These are phyloP conservation scores for Casuarina equisetifolia DNA, from an alignment of 306 rosid species.

Conservation along the genomic window DNA sequence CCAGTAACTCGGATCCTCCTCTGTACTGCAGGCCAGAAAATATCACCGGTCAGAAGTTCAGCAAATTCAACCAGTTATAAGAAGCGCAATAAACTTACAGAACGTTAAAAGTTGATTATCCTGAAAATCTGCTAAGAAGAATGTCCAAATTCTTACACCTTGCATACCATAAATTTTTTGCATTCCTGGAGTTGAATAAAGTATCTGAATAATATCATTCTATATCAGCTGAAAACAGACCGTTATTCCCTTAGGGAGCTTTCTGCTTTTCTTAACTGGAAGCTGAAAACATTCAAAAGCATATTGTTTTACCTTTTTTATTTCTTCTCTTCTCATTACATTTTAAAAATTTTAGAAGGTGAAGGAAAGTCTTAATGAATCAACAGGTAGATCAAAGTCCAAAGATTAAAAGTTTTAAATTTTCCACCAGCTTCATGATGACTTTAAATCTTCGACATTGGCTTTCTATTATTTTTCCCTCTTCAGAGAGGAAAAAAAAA, in stretches of 20 bases:
- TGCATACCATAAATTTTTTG: not conserved
- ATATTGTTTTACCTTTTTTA: not conserved
- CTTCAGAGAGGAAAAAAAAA: not conserved
- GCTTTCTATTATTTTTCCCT: constrained; percentile 3
- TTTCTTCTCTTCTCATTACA: not conserved
- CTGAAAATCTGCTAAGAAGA: constrained; percentile 1
- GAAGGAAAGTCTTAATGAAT: not conserved
- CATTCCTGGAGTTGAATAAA: not conserved
- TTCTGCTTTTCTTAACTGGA: not conserved
- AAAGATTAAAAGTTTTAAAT: not conserved
- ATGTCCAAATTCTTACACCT: not conserved
- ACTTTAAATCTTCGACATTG: not conserved
- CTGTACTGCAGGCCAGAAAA: constrained; percentile 58
- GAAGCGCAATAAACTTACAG: not conserved
- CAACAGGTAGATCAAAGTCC: not conserved
- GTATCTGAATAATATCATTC: not conserved
- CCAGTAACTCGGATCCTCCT: constrained; percentile 92
- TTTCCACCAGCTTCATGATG: not conserved
- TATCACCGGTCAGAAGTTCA: not conserved
- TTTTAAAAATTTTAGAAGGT: not conserved
- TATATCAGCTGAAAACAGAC: not conserved
- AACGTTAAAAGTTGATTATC: constrained; percentile 5
- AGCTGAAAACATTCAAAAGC: not conserved
- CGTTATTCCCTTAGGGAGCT: not conserved
- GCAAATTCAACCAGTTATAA: constrained; percentile 11